A percentile compares a stretch with the other conserved stretches of the same genome.
These are phyloP conservation scores for Termitomyces sp. DNA, from an alignment of 768 basidiomycete genomes.

Conservation along the genomic window DNA sequence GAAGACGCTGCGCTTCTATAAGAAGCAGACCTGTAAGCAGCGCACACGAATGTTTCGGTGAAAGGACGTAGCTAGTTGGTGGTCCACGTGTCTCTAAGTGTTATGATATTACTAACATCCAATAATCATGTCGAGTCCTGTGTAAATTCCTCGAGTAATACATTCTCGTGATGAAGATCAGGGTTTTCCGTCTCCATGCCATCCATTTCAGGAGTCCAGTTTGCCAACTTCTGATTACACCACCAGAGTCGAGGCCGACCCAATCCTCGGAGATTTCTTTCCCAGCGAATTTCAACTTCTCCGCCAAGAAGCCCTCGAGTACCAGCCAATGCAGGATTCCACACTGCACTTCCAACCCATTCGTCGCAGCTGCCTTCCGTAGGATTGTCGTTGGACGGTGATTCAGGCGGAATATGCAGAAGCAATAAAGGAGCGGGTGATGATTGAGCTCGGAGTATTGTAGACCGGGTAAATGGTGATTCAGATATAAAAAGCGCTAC, in stretches of 20 bases:
- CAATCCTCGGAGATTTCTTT: constrained; percentile 33
- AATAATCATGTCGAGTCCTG: constrained; percentile 2
- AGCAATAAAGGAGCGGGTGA: constrained; percentile 80
- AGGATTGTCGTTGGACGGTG: constrained; percentile 4
- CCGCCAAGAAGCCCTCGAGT: constrained; percentile 53
- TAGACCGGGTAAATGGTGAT: constrained; percentile 72
- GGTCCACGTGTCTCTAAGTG: not conserved
- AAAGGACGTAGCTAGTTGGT: not conserved
- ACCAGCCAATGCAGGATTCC: constrained; percentile 66
- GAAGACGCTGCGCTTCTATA: constrained; percentile 34
- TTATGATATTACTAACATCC: not conserved
- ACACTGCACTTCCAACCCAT: constrained; percentile 49
- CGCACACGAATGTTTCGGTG: not conserved
- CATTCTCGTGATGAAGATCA: constrained; percentile 5
- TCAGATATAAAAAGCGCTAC: constrained; percentile 81
- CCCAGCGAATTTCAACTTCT: constrained; percentile 66
- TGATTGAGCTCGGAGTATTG: constrained; percentile 66
- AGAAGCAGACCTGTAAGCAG: not conserved
- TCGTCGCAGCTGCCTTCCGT: constrained; percentile 9
- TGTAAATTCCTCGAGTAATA: constrained; percentile 5
- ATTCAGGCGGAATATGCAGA: constrained; percentile 62
- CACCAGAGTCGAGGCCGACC: constrained; percentile 46
- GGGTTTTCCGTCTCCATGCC: constrained; percentile 1
- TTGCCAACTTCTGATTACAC: constrained; percentile 31
- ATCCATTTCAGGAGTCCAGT: constrained; percentile 30